Evolutionary conservation across 129 eudicot genomes (phyloP), one percentile per base, ranked within the genome.

Genomic region (Flaveria sonorensis): DNA sequence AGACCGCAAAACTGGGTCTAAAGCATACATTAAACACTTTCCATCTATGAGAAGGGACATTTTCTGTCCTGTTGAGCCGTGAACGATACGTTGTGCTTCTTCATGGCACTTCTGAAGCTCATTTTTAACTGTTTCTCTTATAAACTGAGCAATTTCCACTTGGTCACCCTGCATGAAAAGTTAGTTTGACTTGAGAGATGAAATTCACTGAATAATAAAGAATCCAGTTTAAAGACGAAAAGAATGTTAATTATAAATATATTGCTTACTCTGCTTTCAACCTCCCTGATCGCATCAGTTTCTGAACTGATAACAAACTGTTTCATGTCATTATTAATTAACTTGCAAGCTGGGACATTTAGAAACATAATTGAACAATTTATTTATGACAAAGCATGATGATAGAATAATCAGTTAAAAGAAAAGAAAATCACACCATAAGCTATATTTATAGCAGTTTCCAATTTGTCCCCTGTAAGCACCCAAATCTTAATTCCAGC

Each of bases 401-500:
- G 28, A 15, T 26, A 45, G 11, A 59, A 51, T 30, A 15, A 71
- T 10, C 68, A 16, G 70, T 39, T 20, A 67, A 24, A 46, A 63
- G 48, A 77, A 70, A 65, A 52, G 69, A 53, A 63, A 50, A 65
- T 51, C 79, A 28, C 23, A 93, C 98, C 98, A 74, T 94, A 94
- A 68, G 97, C 98, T 60, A 94, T 94, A 81, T 94, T 94, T 70
- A 94, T 94, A 39, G 98, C 98, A 19, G 98, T 94, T 82, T 94
- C 98, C 90, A 94, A 52, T 84, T 94, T 94, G 90, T 94, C 98
- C 39, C 98, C 98, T 52, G 98, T 94, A 65, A 94, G 90, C 78
- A 94, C 97, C 98, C 98, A 94, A 68, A 94, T 94, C 82, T 94
- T 94, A 36, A 94, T 94, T 85, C 98, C 98, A 75, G 98, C 98